Evolutionary conservation across 2,329 filamentous ascomycete species (phyloP), one percentile per base, ranked within the genome.

Genomic region (Nannizziopsis arthrosporioides): DNA sequence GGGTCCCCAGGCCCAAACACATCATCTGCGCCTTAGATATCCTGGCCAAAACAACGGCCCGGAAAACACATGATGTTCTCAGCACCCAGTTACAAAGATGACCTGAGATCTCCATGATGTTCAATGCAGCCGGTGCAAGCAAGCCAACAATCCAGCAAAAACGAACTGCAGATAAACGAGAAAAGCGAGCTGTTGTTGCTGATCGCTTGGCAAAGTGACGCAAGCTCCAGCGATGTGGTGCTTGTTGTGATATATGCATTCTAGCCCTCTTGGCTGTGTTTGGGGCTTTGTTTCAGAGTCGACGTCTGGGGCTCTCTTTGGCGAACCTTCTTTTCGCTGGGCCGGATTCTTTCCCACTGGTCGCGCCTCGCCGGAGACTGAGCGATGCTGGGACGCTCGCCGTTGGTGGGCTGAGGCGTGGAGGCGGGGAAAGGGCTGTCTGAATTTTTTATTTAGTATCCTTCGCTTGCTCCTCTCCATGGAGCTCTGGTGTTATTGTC

Each of bases 241-340:
- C 14, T 11, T 19, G 11, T 19, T 9, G 9, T 40, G 14, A 12
- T 15, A n/a, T 11, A 11, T 40, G 14, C 17, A 19, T 40, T 40
- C 19, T 40, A 10, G 18, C 12, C 17, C 4, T 34, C 45, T 47
- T 47, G 45, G 45, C 45, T 27, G 19, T 37, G 45, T 47, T 47
- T 47, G 45, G 45, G 31, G 45, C 45, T 47, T 47, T 42, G 45
- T 47, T 47, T 47, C 45, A 47, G 45, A 30, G n/a, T 30, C 32
- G 18, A n/a, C 11, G 5, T 17, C 14, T 18, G 17, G 19, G 27
- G 40, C 5, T 27, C n/a, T 17, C 6, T 45, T 45, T 32, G 35
- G 11, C 39, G 32, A 44, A 44, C 44, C 22, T 40, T 46, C 43
- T 45, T 39, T 32, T 17, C 8, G 22, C 4, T 32, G 18, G 43